Conservation (phyloP, 805 yeast species). For the Wickerhamomyces strasburgensis region DNA sequence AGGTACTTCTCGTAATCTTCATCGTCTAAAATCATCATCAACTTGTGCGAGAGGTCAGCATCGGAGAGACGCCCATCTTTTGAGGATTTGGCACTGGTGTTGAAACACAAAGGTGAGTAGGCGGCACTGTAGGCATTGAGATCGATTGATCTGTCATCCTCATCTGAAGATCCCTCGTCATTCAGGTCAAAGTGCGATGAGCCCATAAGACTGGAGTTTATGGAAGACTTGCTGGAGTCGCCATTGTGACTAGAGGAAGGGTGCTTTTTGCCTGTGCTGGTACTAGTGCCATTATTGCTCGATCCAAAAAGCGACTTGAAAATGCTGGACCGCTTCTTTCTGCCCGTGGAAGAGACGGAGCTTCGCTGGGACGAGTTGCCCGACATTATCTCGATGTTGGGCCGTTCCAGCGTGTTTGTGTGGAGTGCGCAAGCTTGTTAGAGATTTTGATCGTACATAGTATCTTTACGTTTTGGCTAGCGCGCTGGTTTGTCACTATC, state of each 20-base stretch:
- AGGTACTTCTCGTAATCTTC: conserved; percentile 38
- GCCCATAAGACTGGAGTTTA: not conserved
- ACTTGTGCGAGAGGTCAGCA: conserved; percentile 5
- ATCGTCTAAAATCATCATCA: conserved; percentile 18
- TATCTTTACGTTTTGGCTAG: no score
- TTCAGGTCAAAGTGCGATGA: not conserved
- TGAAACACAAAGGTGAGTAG: conserved; percentile 15
- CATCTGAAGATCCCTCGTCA: conserved; percentile 15
- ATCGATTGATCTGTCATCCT: conserved; percentile 16
- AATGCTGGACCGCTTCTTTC: not conserved
- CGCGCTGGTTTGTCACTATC: no score
- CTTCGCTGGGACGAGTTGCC: no score
- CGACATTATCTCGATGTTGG: not conserved
- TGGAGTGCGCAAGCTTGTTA: not conserved
- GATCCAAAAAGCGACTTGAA: not conserved
- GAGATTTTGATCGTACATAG: not conserved
- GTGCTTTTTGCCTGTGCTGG: not conserved
- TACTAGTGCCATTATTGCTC: not conserved
- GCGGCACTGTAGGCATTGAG: conserved; percentile 14
- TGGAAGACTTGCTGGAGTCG: not conserved
- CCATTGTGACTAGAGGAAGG: no score
- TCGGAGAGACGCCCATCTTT: conserved; percentile 4
- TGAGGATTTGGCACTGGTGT: conserved; percentile 1
- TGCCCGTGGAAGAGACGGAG: not conserved
- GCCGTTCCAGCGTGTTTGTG: not conserved